phyloP scores from a whole-genome alignment of 2,329 filamentous ascomycete genomes.

The Penicillium sp. region DNA sequence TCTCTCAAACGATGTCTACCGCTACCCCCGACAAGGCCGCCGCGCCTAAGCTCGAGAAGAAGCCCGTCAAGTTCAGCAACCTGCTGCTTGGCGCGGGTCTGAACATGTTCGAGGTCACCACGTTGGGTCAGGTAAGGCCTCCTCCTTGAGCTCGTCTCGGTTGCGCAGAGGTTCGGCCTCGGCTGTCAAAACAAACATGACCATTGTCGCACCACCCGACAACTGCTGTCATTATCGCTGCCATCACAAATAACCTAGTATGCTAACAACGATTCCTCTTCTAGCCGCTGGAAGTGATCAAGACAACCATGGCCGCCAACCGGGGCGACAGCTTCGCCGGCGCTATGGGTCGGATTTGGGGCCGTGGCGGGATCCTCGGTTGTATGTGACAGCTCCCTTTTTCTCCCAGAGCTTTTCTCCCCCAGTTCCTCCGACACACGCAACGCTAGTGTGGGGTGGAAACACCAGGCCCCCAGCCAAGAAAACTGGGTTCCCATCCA shows the following conservation, averaged over 20 bases:
- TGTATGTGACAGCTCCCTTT: conserved; percentile 63
- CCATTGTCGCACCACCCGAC: not conserved
- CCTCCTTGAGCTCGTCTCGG: not conserved
- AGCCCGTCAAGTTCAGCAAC: conserved; percentile 99
- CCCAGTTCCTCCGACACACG: conserved; percentile 21
- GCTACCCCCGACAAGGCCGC: conserved; percentile 53
- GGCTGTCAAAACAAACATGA: conserved; percentile 1
- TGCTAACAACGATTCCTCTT: conserved; percentile 43
- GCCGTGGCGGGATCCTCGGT: conserved; percentile 86
- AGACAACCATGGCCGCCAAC: conserved; percentile 99
- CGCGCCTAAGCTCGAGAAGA: conserved; percentile 80
- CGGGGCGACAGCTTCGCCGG: conserved; percentile 81
- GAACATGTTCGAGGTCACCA: conserved; percentile 89
- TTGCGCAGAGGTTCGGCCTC: not conserved
- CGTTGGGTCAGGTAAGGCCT: conserved; percentile 63
- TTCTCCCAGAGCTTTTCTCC: not conserved
- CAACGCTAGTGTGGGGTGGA: conserved; percentile 12
- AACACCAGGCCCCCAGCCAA: not conserved
- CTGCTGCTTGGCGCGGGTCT: conserved; percentile 89
- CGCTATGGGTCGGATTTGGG: conserved; percentile 86
- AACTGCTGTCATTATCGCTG: not conserved
- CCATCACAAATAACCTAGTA: not conserved
- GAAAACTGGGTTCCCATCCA: conserved; percentile 2
- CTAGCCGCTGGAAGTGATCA: conserved; percentile 94
- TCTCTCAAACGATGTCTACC: conserved; percentile 57